A percentile compares a stretch with the other conserved stretches of the same genome.
Conservation (phyloP, 1,284 basidiomycete genomes). For the Puccinia coronata region DNA sequence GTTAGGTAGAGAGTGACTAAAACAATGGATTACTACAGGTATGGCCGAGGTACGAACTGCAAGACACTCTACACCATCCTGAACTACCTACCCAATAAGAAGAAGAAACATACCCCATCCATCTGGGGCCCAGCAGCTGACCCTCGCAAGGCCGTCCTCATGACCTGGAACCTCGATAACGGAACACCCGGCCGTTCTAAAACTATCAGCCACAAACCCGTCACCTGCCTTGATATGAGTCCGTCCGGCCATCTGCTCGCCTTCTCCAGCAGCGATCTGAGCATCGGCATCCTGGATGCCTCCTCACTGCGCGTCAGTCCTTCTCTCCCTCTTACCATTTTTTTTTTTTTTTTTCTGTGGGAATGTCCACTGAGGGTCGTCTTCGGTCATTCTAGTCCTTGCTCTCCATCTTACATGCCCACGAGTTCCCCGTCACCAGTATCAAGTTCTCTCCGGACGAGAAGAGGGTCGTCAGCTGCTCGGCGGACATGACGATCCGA, state of each 20-base stretch:
- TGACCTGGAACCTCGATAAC: slow-evolving; percentile 18
- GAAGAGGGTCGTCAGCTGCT: slow-evolving; percentile 81
- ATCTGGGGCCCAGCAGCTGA: background rate
- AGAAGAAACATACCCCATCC: too few relatives aligned
- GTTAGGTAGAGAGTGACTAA: too few relatives aligned
- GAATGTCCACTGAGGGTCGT: too few relatives aligned
- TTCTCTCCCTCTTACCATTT: too few relatives aligned
- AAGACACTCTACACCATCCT: slow-evolving; percentile 24
- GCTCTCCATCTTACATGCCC: slow-evolving; percentile 83
- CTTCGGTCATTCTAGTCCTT: slow-evolving; percentile 77
- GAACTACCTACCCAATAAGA: slow-evolving; percentile 11
- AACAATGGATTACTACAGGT: too few relatives aligned
- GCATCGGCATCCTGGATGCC: slow-evolving; percentile 80
- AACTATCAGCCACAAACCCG: slow-evolving; percentile 69
- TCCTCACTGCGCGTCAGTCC: slow-evolving; percentile 71
- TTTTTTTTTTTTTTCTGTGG: background rate
- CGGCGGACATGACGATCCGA: slow-evolving; percentile 85
- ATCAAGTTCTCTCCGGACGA: slow-evolving; percentile 82
- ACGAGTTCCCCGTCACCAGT: slow-evolving; percentile 90
- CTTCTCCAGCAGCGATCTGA: slow-evolving; percentile 83
- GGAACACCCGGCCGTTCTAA: slow-evolving; percentile 53
- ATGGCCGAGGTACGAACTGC: slow-evolving; percentile 18
- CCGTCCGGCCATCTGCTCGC: slow-evolving; percentile 75
- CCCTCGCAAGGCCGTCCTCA: slow-evolving; percentile 11
- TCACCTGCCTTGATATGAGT: slow-evolving; percentile 84